phyloP scores from a whole-genome alignment of 2,329 filamentous ascomycete genomes.

The Talaromyces piceae region DNA sequence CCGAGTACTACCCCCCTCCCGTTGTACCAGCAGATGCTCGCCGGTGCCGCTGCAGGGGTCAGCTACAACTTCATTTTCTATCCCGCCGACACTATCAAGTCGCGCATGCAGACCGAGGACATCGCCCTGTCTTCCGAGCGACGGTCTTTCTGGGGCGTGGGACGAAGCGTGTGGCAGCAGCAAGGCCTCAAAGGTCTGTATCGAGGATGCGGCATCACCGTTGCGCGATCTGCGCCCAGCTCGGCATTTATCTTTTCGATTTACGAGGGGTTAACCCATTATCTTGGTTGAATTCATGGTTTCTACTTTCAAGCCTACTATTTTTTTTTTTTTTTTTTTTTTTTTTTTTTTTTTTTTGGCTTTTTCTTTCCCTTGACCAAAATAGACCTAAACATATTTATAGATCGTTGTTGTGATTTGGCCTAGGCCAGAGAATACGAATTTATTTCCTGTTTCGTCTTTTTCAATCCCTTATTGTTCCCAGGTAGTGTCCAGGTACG shows the following conservation, averaged over 20 bases:
- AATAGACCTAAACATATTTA: too few species aligned
- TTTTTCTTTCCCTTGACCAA: too few species aligned
- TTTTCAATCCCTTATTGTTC: too few species aligned
- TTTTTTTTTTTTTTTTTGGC: too few species aligned
- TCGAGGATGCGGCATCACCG: slow-evolving; percentile 90
- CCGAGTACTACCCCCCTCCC: slow-evolving; percentile 49
- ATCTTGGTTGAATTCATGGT: slow-evolving; percentile 40
- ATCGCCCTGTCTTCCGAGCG: slow-evolving; percentile 37
- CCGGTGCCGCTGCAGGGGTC: slow-evolving; percentile 82
- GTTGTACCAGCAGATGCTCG: slow-evolving; percentile 77
- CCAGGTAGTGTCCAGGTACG: too few species aligned
- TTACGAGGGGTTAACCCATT: slow-evolving; percentile 74
- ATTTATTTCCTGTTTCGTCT: too few species aligned
- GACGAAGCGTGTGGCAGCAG: slow-evolving; percentile 66
- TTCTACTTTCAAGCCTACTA: not conserved
- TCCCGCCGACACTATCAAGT: slow-evolving; percentile 95
- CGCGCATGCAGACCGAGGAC: slow-evolving; percentile 86
- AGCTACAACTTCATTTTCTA: slow-evolving; percentile 97
- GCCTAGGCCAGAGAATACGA: too few species aligned
- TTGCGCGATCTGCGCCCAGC: slow-evolving; percentile 77
- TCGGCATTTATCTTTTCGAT: slow-evolving; percentile 98
- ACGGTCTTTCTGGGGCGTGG: slow-evolving; percentile 66
- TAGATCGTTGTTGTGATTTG: too few species aligned
- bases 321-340: too few species aligned
- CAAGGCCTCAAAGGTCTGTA: slow-evolving; percentile 82